These are phyloP conservation scores for Lichina pygmaea DNA, from an alignment of 495 filamentous ascomycete species.

Conservation along the genomic window DNA sequence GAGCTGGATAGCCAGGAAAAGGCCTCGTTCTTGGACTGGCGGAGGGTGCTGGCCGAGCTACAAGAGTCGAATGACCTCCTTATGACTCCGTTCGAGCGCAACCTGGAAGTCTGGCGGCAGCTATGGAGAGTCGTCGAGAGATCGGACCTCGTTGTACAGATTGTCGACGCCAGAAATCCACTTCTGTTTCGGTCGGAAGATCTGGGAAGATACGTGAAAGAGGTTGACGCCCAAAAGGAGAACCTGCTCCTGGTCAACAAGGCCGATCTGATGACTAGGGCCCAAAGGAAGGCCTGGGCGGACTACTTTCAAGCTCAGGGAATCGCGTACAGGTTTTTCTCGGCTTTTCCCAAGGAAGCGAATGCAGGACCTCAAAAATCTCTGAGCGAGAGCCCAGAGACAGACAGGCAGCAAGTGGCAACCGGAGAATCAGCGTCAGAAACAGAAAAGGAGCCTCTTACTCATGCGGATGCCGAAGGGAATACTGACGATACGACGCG, in stretches of 20 bases:
- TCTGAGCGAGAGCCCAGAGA: too few species aligned
- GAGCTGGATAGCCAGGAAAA: conserved; percentile 60
- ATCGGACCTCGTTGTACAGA: conserved; percentile 88
- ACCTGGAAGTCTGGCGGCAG: conserved; percentile 95
- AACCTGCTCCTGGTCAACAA: conserved; percentile 94
- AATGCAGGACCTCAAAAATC: not conserved
- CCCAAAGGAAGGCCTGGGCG: conserved; percentile 69
- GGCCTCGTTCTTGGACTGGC: conserved; percentile 64
- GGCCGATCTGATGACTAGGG: conserved; percentile 91
- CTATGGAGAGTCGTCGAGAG: conserved; percentile 96
- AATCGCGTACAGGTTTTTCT: conserved; percentile 88
- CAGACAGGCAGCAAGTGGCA: not conserved
- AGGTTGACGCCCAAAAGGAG: conserved; percentile 64
- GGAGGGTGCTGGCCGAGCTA: conserved; percentile 70
- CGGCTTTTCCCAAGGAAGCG: conserved; percentile 27
- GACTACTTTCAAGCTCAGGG: conserved; percentile 56
- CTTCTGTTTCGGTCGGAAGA: conserved; percentile 85
- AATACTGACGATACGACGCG: conserved; percentile 21
- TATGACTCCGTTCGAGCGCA: conserved; percentile 97
- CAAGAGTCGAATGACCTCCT: conserved; percentile 80
- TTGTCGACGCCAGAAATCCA: conserved; percentile 92
- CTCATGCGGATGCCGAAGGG: conserved; percentile 11
- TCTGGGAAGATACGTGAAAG: conserved; percentile 79
- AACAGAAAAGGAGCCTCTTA: conserved; percentile 10
- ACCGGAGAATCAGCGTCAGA: conserved; percentile 1